Percentiles rank a stretch among this genome's conserved stretches.
These are phyloP conservation scores for Mycosphaerella sp. DNA, from an alignment of 2,329 filamentous ascomycete species.

Conservation along the genomic window DNA sequence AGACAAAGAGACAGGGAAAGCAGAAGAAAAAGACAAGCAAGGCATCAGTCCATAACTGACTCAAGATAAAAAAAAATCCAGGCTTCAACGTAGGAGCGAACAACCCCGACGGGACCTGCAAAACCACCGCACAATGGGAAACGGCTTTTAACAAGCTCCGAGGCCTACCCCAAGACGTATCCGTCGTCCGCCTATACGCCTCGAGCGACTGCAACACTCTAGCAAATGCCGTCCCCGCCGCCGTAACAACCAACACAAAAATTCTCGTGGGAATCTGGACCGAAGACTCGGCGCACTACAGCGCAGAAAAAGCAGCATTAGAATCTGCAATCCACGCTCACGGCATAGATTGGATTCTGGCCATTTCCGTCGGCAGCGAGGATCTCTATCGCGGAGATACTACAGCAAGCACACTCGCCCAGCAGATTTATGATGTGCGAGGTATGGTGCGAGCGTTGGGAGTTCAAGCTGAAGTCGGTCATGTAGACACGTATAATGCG, in stretches of 20 bases:
- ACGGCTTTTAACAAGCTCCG: conserved; percentile 36
- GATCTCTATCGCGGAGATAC: conserved; percentile 56
- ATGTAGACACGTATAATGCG: conserved; percentile 54
- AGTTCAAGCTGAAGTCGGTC: conserved; percentile 49
- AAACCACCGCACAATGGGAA: conserved; percentile 34
- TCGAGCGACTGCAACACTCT: conserved; percentile 50
- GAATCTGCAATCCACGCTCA: conserved; percentile 50
- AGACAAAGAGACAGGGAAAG: too few species aligned
- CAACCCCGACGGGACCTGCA: conserved; percentile 37
- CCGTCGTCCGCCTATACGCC: conserved; percentile 59
- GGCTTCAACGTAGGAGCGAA: conserved; percentile 41
- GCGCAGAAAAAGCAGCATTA: conserved; percentile 56
- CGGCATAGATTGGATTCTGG: conserved; percentile 54
- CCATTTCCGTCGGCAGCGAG: conserved; percentile 61
- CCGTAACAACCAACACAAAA: conserved; percentile 53
- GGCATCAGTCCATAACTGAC: too few species aligned
- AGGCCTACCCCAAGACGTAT: conserved; percentile 48
- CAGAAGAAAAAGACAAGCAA: too few species aligned
- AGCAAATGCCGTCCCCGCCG: conserved; percentile 49
- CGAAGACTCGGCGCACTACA: conserved; percentile 45
- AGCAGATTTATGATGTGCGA: conserved; percentile 47
- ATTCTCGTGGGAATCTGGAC: conserved; percentile 61
- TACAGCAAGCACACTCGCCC: conserved; percentile 36
- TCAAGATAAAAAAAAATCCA: neutral
- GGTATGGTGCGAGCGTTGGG: conserved; percentile 46